A percentile compares a stretch with the other conserved stretches of the same genome.
phyloP scores from a whole-genome alignment of 192 early-diverging fungal species.

The Backusella luteola region DNA sequence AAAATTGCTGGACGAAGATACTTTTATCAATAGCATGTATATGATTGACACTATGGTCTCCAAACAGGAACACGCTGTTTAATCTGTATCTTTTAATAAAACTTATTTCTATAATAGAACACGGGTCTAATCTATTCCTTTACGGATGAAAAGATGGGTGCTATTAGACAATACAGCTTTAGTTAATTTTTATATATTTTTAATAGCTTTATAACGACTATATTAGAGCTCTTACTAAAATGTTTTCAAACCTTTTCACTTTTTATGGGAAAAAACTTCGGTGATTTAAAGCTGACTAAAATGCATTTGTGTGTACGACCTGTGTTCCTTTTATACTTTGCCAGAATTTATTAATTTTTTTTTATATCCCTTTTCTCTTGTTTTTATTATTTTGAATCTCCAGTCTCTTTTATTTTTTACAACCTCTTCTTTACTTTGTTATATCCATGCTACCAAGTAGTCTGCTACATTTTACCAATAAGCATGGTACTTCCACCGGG shows the following conservation, averaged over 20 bases:
- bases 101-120: no score
- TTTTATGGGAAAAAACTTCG: background rate
- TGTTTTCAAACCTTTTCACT: background rate
- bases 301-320: background rate
- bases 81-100: background rate
- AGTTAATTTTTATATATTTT: no score
- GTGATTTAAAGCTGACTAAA: conserved; percentile 1
- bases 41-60: conserved; percentile 17
- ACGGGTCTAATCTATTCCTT: no score
- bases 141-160: no score
- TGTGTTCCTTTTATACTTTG: background rate
- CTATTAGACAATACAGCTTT: no score
- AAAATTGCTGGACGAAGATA: conserved; percentile 10
- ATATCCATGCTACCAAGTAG: background rate
- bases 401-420: background rate
- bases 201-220: no score
- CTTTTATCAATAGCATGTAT: conserved; percentile 17
- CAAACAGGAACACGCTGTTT: background rate
- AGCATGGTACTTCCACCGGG: background rate
- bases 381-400: background rate
- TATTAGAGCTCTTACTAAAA: no score
- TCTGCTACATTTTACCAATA: conserved; percentile 11
- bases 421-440: background rate
- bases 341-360: background rate
- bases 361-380: background rate